These are phyloP conservation scores for Vanrija humicola DNA, from an alignment of 1,284 basidiomycete species.

Conservation along the genomic window DNA sequence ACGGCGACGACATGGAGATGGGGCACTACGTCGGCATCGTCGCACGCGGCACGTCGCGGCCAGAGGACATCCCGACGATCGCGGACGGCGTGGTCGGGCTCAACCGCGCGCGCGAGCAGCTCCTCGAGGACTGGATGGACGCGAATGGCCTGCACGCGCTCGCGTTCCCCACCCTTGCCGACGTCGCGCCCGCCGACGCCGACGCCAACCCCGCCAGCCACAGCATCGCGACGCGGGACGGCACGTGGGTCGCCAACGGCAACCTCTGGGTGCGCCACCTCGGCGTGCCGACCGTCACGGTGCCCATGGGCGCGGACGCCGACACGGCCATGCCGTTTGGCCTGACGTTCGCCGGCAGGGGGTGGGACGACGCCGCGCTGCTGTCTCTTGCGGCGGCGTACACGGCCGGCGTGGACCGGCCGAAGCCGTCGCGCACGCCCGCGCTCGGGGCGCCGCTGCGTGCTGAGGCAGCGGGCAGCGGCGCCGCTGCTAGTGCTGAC, in stretches of 20 bases:
- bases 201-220: background rate
- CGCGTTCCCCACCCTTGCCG: background rate
- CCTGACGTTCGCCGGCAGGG: constrained; percentile 2
- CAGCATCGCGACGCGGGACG: background rate
- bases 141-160: background rate
- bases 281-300: constrained; percentile 5
- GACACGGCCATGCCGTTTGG: constrained; percentile 11
- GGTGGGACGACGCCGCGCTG: constrained; percentile 6
- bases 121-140: constrained; percentile 10
- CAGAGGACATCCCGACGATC: background rate
- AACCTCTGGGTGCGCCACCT: constrained; percentile 5
- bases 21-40: constrained; percentile 4
- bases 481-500: background rate
- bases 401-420: background rate
- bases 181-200: constrained; percentile 5
- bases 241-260: constrained; percentile 12
- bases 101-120: constrained; percentile 5
- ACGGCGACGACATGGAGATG: constrained; percentile 6
- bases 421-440: background rate
- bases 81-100: constrained; percentile 1
- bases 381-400: background rate
- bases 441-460: background rate
- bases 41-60: background rate
- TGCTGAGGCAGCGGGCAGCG: background rate
- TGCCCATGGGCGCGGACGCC: constrained; percentile 6